Evolutionary conservation across 2,329 filamentous ascomycete species (phyloP).

Genomic region (Fusarium stilboides): DNA sequence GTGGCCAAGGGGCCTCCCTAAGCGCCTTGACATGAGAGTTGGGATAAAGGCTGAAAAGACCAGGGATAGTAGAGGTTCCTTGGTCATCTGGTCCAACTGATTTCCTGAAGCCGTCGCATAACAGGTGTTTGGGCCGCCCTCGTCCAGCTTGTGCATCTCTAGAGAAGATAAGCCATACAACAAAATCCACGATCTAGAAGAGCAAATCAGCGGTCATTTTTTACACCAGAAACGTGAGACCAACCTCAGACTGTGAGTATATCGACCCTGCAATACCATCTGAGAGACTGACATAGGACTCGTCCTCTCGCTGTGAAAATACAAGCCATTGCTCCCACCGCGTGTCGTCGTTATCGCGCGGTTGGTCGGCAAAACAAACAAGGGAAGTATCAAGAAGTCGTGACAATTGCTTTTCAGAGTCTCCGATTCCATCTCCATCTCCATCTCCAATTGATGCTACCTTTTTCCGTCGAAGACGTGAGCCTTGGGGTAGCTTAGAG

Average conservation of each 20-base stretch:
- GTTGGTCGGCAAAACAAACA: conserved; percentile 67
- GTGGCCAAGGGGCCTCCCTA: conserved; percentile 81
- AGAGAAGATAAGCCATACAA: conserved; percentile 83
- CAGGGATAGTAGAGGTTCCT: conserved; percentile 69
- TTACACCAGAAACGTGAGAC: conserved; percentile 21
- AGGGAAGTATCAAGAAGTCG: conserved; percentile 78
- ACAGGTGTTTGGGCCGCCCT: conserved; percentile 76
- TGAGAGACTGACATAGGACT: conserved; percentile 69
- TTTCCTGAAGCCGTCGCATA: conserved; percentile 86
- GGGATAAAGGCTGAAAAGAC: conserved; percentile 73
- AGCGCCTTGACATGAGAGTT: conserved; percentile 81
- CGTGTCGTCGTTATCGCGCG: conserved; percentile 51
- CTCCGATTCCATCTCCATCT: conserved; percentile 40
- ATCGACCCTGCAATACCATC: conserved; percentile 60
- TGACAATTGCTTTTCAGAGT: conserved; percentile 62
- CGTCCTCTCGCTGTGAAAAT: conserved; percentile 75
- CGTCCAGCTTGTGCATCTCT: conserved; percentile 61
- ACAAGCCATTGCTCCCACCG: conserved; percentile 70
- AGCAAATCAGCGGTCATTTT: conserved; percentile 24
- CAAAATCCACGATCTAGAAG: conserved; percentile 81
- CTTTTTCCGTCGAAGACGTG: conserved; percentile 73
- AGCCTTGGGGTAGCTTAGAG: conserved; percentile 74
- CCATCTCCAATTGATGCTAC: conserved; percentile 62
- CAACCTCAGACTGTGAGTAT: conserved; percentile 76
- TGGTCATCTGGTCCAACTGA: conserved; percentile 52